Base-by-base conservation (phyloP, 75 land plant genomes). In the Adiantum capillusveneris region DNA sequence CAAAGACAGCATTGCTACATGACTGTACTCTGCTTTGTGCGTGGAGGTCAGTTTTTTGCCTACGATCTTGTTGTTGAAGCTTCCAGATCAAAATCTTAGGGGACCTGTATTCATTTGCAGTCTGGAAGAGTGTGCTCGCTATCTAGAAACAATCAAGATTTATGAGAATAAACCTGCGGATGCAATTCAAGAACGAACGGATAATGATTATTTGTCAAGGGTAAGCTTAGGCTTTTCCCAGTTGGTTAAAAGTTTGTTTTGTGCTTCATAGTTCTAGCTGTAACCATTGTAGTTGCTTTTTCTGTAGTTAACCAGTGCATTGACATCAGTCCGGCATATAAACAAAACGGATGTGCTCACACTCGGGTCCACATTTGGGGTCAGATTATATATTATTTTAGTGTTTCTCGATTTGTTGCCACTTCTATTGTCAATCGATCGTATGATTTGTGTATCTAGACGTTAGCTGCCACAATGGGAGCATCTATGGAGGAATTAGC, bases 401-500 rank as follows among this genome's bases (percentile, higher is more conserved):
- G 37, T 34, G 3, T 9, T n/a, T 34, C 37, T 34, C 9, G 3
- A 9, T 34, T 34, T 9, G 9, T 5, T 34, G 9, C 3, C 9
- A 34, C 37, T 3, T 9, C 7, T 34, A 9, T 34, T 34, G 37
- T 9, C 3, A 5, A 34, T 34, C 9, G 9, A 9, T 34, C 9
- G 9, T 34, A 3, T 34, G 3, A 5, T 34, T 34, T 34, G 9
- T 5, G 37, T 34, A 34, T 34, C 3, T 41, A 94, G 98, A 90
- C 90, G 19, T 70, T 94, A 59, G 79, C 98, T 54, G 60, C 66
- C 59, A 66, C 89, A 9, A 80, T 94, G 82, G 85, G 88, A 65
- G 95, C 90, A 55, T 89, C 98, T 36, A 94, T 94, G 98, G 98
- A 94, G 69, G 98, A 94, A 6, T 52, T 94, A 43, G 96, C 98